These are phyloP conservation scores for Cyclanthera cordifolia DNA, from an alignment of 306 rosid species.

Conservation along the genomic window DNA sequence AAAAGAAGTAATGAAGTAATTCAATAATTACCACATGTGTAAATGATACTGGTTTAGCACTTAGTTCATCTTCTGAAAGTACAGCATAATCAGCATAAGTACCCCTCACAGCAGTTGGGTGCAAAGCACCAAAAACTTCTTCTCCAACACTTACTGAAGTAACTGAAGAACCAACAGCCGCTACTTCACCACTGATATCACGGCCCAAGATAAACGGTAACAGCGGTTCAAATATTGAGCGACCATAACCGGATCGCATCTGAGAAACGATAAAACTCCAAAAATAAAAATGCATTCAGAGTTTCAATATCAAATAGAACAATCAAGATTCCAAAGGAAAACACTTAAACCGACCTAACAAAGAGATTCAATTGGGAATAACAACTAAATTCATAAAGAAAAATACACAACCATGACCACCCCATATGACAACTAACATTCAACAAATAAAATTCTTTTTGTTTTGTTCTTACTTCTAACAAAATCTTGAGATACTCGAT, in stretches of 20 bases:
- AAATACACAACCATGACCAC: neutral
- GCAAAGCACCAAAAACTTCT: conserved; percentile 94
- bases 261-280: conserved; percentile 20
- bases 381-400: neutral
- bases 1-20: conserved; percentile 11
- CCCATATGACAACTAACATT: neutral
- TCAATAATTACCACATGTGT: conserved; percentile 65
- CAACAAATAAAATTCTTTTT: neutral
- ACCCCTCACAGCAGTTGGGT: conserved; percentile 93
- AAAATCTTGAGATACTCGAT: neutral
- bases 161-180: conserved; percentile 61
- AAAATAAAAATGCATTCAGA: neutral
- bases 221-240: conserved; percentile 59
- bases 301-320: neutral
- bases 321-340: neutral
- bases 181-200: conserved; percentile 89
- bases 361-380: neutral
- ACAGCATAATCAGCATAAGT: conserved; percentile 86
- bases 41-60: conserved; percentile 54
- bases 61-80: conserved; percentile 69
- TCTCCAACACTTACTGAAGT: conserved; percentile 46
- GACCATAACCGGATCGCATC: conserved; percentile 94
- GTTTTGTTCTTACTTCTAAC: neutral
- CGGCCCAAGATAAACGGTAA: conserved; percentile 88
- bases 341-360: neutral